These are phyloP conservation scores for Hymenoscyphus fructigenus DNA, from an alignment of 2,329 filamentous ascomycete species.

Conservation along the genomic window DNA sequence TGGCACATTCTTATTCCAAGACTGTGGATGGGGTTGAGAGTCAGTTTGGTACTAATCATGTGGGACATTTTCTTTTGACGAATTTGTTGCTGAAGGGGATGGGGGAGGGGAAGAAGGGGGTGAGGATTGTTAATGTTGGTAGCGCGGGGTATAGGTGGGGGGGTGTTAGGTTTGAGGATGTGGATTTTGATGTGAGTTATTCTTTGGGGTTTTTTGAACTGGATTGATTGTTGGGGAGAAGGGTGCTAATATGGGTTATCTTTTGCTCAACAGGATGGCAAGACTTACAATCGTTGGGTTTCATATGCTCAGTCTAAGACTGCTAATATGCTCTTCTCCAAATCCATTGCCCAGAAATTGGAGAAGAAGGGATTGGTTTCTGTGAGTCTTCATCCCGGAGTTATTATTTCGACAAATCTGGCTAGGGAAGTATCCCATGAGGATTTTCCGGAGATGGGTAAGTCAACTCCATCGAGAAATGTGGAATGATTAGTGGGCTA, in stretches of 20 bases:
- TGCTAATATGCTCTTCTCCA: slow-evolving; percentile 1
- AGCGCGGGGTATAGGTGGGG: slow-evolving; percentile 40
- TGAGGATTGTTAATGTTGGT: slow-evolving; percentile 17
- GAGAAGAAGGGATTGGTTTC: background rate
- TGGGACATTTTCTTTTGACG: slow-evolving; percentile 18
- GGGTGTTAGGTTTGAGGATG: slow-evolving; percentile 38
- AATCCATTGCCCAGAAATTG: background rate
- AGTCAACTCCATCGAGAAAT: no score
- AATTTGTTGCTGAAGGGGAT: slow-evolving; percentile 16
- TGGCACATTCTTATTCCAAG: background rate
- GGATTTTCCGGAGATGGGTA: no score
- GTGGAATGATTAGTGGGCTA: no score
- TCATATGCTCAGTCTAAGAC: background rate
- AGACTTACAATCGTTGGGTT: slow-evolving; percentile 5
- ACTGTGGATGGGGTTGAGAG: slow-evolving; percentile 17
- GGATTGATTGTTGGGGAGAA: no score
- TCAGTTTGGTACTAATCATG: slow-evolving; percentile 20
- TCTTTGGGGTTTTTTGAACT: no score
- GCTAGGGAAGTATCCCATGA: no score
- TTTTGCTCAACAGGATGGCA: background rate
- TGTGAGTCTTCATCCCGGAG: background rate
- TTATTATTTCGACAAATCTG: no score
- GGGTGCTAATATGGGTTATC: slow-evolving; percentile 1
- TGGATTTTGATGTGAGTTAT: slow-evolving; percentile 9
- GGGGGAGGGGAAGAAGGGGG: background rate